Evolutionary conservation across 257 asterid genomes (phyloP), one percentile per base, ranked within the genome.

Genomic region (Gentiana macrophylla): DNA sequence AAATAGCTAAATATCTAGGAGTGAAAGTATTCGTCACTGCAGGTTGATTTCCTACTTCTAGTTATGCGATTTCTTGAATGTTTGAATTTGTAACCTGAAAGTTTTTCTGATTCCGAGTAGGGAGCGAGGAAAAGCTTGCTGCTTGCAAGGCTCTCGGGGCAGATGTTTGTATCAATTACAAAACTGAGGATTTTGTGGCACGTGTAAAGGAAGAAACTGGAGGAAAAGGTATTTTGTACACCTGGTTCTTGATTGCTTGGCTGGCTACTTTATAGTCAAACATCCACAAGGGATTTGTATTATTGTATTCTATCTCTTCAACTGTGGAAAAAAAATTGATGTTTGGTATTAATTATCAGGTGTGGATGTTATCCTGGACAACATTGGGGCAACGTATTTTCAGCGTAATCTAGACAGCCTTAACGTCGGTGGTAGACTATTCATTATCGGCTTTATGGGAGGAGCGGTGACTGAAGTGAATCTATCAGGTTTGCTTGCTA

Each of bases 101-200:
- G 12, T 15, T 57, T 12, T 55, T 63, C 54, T 44, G 46, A 10
- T 33, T 41, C 9, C 46, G 24, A 41, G 9, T 10, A 89, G 97
- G 97, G 62, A 89, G 91, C n/a, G 94, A 80, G 50, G 97, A 84
- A 73, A 89, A 89, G 59, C 72, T 89, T 55, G 83, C 78, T 62
- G 89, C 87, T 62, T 86, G 97, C 84, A 86, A 80, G 79, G 82
- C 77, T 41, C 89, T 89, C 3, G 97, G 97, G 56, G 95, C 95
- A 50, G 90, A 86, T 67, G 90, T 86, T 70, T 82, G 90, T 80
- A 89, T 89, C 75, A 89, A 86, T 67, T 89, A 89, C 72, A 89
- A 80, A 77, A 81, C 94, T 2, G 84, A 86, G 71, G 97, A 89
- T 70, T 89, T 89, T 67, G 93, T 80, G 62, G 69, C 83, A 2